Evolutionary conservation across 1,284 basidiomycete genomes (phyloP).

Genomic region (Trametes versicolor): DNA sequence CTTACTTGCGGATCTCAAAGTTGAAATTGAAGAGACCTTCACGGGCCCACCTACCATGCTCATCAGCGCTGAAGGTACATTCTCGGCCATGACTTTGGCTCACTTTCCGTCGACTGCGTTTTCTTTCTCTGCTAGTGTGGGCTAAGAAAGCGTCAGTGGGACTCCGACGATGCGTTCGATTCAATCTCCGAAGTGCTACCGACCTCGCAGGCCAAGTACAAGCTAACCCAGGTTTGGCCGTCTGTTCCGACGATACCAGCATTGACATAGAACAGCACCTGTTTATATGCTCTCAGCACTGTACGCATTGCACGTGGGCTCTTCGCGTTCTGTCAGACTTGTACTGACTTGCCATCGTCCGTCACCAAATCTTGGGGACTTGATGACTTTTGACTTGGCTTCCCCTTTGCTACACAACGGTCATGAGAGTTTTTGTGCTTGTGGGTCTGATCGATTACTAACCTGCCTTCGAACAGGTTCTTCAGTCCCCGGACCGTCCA

Average conservation of each 20-base stretch:
- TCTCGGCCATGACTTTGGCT: slow-evolving; percentile 29
- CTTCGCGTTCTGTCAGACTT: neutral
- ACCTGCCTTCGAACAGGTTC: slow-evolving; percentile 77
- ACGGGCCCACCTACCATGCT: slow-evolving; percentile 72
- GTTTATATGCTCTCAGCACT: slow-evolving; percentile 17
- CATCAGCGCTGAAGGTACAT: neutral
- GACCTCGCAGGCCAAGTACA: slow-evolving; percentile 86
- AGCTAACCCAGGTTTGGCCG: slow-evolving; percentile 59
- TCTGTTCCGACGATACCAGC: slow-evolving; percentile 66
- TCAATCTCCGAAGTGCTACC: slow-evolving; percentile 40
- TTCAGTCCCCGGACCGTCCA: slow-evolving; percentile 79
- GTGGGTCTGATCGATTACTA: slow-evolving; percentile 1
- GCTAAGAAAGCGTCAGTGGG: slow-evolving; percentile 52
- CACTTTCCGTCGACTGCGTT: slow-evolving; percentile 69
- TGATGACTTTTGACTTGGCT: slow-evolving; percentile 75
- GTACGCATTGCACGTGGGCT: neutral
- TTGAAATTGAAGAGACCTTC: slow-evolving; percentile 86
- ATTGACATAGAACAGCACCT: slow-evolving; percentile 87
- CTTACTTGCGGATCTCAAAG: slow-evolving; percentile 81
- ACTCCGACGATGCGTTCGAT: neutral
- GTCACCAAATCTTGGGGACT: slow-evolving; percentile 72
- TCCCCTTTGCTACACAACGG: slow-evolving; percentile 64
- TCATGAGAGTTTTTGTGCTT: neutral
- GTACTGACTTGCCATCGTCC: slow-evolving; percentile 77
- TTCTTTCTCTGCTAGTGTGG: slow-evolving; percentile 81